phyloP scores from a whole-genome alignment of 1,284 basidiomycete species.

The Moesziomyces sp. region DNA sequence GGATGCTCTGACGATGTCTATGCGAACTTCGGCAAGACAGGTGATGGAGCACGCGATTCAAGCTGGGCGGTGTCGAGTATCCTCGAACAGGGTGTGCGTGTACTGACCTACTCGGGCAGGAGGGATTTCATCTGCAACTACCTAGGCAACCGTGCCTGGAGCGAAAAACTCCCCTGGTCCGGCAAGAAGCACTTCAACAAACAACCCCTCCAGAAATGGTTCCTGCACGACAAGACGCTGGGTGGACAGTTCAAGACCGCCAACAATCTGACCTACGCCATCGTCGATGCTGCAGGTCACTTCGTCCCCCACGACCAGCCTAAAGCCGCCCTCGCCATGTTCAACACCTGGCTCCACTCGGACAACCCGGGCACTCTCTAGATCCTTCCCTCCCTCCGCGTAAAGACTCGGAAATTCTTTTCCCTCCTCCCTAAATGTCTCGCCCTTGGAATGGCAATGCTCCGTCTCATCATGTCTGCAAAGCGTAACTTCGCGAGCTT shows the following conservation, averaged over 20 bases:
- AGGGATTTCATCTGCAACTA: conserved; percentile 66
- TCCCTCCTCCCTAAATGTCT: too few species aligned
- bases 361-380: conserved; percentile 22
- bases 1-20: conserved; percentile 64
- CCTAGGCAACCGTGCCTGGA: conserved; percentile 60
- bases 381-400: not conserved
- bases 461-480: too few species aligned
- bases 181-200: conserved; percentile 49
- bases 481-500: too few species aligned
- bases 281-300: conserved; percentile 60
- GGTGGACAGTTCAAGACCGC: conserved; percentile 53
- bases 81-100: conserved; percentile 51
- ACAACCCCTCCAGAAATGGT: conserved; percentile 51
- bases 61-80: conserved; percentile 61
- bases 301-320: conserved; percentile 66
- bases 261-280: conserved; percentile 55
- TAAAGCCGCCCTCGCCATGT: conserved; percentile 50
- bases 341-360: conserved; percentile 60
- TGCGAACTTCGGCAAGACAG: conserved; percentile 59
- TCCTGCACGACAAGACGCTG: conserved; percentile 11
- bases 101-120: conserved; percentile 58
- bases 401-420: too few species aligned
- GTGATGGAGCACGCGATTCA: conserved; percentile 60
- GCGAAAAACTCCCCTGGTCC: conserved; percentile 54
- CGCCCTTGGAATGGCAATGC: too few species aligned